A percentile compares a stretch with the other conserved stretches of the same genome.
These are phyloP conservation scores for Periconia sp. DNA, from an alignment of 2,329 filamentous ascomycete genomes.

Conservation along the genomic window DNA sequence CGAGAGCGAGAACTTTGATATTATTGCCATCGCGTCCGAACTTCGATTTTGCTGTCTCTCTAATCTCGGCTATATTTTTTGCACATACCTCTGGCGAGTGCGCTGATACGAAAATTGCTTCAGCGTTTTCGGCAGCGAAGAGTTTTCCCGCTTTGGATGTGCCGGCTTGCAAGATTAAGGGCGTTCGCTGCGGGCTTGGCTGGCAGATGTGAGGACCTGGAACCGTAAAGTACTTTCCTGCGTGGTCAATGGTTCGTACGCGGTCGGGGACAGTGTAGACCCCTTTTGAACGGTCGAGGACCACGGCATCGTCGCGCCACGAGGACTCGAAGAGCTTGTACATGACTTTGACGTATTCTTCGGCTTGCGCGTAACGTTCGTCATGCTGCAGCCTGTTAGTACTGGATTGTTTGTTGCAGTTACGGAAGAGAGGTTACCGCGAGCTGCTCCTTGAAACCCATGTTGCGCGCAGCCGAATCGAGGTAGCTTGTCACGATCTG, in stretches of 20 bases:
- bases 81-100: constrained; percentile 64
- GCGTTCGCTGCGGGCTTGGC: constrained; percentile 69
- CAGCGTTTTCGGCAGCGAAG: constrained; percentile 70
- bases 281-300: constrained; percentile 59
- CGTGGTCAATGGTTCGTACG: constrained; percentile 67
- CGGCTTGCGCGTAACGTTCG: constrained; percentile 67
- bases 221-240: constrained; percentile 66
- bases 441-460: constrained; percentile 59
- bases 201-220: constrained; percentile 66
- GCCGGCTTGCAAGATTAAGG: constrained; percentile 70
- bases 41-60: constrained; percentile 56
- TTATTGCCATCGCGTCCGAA: constrained; percentile 59
- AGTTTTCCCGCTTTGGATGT: constrained; percentile 66
- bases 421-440: constrained; percentile 60
- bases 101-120: constrained; percentile 70
- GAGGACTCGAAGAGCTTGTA: constrained; percentile 71
- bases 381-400: constrained; percentile 55
- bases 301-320: constrained; percentile 68
- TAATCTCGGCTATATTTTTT: constrained; percentile 64
- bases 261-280: constrained; percentile 61
- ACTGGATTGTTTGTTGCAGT: constrained; percentile 20
- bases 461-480: constrained; percentile 66
- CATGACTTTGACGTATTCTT: constrained; percentile 70
- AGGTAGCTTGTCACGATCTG: constrained; percentile 69
- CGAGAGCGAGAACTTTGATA: constrained; percentile 69